A percentile compares a stretch with the other conserved stretches of the same genome.
Conservation (phyloP, 1,284 basidiomycete genomes). For the Boletus mariae region DNA sequence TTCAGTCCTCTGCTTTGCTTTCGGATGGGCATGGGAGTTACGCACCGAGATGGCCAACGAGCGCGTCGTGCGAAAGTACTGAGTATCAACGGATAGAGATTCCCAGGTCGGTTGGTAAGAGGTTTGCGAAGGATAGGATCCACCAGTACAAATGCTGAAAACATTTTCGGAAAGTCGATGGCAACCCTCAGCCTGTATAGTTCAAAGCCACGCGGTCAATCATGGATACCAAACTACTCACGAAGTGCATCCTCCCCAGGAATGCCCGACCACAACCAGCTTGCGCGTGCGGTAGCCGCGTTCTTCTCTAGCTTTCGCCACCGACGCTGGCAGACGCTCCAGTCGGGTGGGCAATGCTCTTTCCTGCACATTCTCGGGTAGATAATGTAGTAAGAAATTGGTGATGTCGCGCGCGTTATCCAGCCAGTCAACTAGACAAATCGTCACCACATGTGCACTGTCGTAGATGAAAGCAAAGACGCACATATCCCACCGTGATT, state of each 20-base stretch:
- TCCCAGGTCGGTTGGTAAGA: constrained; percentile 6
- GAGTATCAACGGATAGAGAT: constrained; percentile 25
- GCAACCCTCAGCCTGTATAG: constrained; percentile 54
- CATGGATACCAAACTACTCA: constrained; percentile 35
- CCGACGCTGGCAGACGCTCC: constrained; percentile 40
- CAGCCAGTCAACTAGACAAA: constrained; percentile 58
- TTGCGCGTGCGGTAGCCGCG: constrained; percentile 46
- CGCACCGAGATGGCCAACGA: constrained; percentile 60
- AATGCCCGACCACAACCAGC: constrained; percentile 75
- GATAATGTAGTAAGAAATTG: constrained; percentile 61
- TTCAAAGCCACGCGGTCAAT: neutral
- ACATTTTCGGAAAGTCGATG: constrained; percentile 60
- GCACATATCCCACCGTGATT: constrained; percentile 53
- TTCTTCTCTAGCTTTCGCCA: constrained; percentile 39
- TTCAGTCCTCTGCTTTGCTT: neutral
- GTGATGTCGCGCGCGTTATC: constrained; percentile 72
- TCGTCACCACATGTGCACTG: neutral
- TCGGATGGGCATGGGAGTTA: neutral
- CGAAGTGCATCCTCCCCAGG: constrained; percentile 74
- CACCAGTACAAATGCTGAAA: constrained; percentile 70
- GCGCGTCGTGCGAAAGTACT: constrained; percentile 63
- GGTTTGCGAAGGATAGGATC: constrained; percentile 69
- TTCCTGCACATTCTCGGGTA: constrained; percentile 42
- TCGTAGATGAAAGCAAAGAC: constrained; percentile 18
- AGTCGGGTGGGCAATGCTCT: constrained; percentile 48